These are phyloP conservation scores for Saccharomycopsis amapae DNA, from an alignment of 805 yeast genomes.

Conservation along the genomic window DNA sequence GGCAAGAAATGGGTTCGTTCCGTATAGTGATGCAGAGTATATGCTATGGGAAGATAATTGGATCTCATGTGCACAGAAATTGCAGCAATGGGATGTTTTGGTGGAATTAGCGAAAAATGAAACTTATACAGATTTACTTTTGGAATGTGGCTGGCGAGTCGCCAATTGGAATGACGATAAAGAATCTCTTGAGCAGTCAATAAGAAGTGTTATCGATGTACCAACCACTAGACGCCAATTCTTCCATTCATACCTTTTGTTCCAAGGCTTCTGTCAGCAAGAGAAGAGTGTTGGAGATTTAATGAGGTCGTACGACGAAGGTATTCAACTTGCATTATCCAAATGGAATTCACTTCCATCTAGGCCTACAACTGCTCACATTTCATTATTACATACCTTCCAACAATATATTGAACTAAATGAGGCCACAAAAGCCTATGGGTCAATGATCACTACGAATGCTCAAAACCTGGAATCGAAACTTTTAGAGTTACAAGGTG, in stretches of 20 bases:
- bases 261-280: slow-evolving; percentile 91
- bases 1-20: slow-evolving; percentile 91
- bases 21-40: slow-evolving; percentile 92
- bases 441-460: slow-evolving; percentile 79
- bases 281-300: slow-evolving; percentile 79
- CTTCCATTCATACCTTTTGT: slow-evolving; percentile 84
- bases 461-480: slow-evolving; percentile 87
- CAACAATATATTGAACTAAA: slow-evolving; percentile 96
- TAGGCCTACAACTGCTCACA: slow-evolving; percentile 72
- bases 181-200: slow-evolving; percentile 89
- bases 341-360: slow-evolving; percentile 89
- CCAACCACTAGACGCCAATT: slow-evolving; percentile 96
- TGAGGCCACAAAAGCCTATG: slow-evolving; percentile 93
- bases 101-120: slow-evolving; percentile 97
- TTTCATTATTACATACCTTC: slow-evolving; percentile 83
- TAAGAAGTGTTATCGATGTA: slow-evolving; percentile 93
- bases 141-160: slow-evolving; percentile 99
- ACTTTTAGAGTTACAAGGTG: slow-evolving; percentile 89
- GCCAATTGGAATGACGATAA: slow-evolving; percentile 97
- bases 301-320: slow-evolving; percentile 85
- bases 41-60: slow-evolving; percentile 98
- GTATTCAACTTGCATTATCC: slow-evolving; percentile 83
- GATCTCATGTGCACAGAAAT: slow-evolving; percentile 93
- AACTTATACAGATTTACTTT: slow-evolving; percentile 85
- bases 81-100: slow-evolving; percentile 96